phyloP scores from a whole-genome alignment of 129 eudicot species.

The Lactuca saligna region DNA sequence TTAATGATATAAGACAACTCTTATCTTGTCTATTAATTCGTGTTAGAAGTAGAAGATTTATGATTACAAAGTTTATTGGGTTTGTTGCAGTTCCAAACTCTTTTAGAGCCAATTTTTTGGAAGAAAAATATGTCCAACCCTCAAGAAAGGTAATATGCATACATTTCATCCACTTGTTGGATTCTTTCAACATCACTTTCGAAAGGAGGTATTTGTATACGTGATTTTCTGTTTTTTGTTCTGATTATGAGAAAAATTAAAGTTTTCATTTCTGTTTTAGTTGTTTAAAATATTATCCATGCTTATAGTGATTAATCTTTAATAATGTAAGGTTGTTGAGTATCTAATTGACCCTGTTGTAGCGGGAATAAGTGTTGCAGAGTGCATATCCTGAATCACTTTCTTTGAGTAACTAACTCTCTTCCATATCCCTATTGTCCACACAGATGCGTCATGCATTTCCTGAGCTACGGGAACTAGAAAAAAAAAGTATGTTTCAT shows the following conservation, averaged over 20 bases:
- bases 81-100: conserved; percentile 60
- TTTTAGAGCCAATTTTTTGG: conserved; percentile 86
- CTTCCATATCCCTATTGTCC: conserved; percentile 17
- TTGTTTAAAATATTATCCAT: conserved; percentile 8
- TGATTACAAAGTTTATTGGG: conserved; percentile 10
- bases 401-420: conserved; percentile 62
- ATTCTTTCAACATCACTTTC: conserved; percentile 92
- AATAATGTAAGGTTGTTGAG: conserved; percentile 75
- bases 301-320: conserved; percentile 8
- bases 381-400: conserved; percentile 77
- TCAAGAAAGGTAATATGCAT: conserved; percentile 60
- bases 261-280: conserved; percentile 2
- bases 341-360: conserved; percentile 90
- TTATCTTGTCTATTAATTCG: conserved; percentile 4
- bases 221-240: too few relatives aligned
- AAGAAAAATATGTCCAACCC: conserved; percentile 51
- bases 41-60: conserved; percentile 7
- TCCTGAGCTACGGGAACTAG: conserved; percentile 92
- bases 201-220: conserved; percentile 68
- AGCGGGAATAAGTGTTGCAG: conserved; percentile 80
- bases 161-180: conserved; percentile 42
- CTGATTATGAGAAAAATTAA: too few relatives aligned
- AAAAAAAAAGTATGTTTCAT: conserved; percentile 55
- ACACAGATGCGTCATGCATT: conserved; percentile 80
- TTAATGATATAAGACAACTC: neutral